Percentiles rank a stretch among this genome's conserved stretches.
These are phyloP conservation scores for Stemphylium lycopersici DNA, from an alignment of 2,329 filamentous ascomycete species.

Conservation along the genomic window DNA sequence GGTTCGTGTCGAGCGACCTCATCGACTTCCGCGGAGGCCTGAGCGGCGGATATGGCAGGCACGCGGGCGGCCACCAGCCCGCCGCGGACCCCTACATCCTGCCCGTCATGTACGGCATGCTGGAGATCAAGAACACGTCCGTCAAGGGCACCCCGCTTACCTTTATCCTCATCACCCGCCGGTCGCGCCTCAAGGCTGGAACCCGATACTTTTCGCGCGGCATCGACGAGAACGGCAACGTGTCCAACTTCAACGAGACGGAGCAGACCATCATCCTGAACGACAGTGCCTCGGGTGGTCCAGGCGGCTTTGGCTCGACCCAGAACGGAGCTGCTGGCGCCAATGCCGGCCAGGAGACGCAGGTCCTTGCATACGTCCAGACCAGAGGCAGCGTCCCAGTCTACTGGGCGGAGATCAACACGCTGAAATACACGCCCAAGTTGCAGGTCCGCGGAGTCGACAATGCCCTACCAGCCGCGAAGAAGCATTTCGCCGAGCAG, in stretches of 20 bases:
- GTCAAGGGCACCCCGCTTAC: slow-evolving; percentile 87
- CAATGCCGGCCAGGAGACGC: slow-evolving; percentile 72
- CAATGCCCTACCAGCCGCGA: slow-evolving; percentile 76
- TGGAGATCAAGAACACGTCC: slow-evolving; percentile 84
- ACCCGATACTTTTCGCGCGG: slow-evolving; percentile 95
- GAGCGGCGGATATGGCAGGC: slow-evolving; percentile 58
- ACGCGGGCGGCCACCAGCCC: slow-evolving; percentile 72
- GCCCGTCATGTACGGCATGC: slow-evolving; percentile 94
- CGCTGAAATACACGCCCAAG: slow-evolving; percentile 86
- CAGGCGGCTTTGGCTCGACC: slow-evolving; percentile 80
- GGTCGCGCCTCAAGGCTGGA: slow-evolving; percentile 85
- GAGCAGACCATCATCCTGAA: slow-evolving; percentile 92
- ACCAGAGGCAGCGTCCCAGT: slow-evolving; percentile 95
- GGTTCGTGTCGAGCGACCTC: slow-evolving; percentile 86
- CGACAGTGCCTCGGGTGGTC: slow-evolving; percentile 71
- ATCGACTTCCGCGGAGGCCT: slow-evolving; percentile 80
- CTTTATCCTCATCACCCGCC: slow-evolving; percentile 83
- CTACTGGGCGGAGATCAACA: slow-evolving; percentile 96
- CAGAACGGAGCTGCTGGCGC: slow-evolving; percentile 68
- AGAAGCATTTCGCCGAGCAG: slow-evolving; percentile 90
- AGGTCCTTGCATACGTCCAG: slow-evolving; percentile 93
- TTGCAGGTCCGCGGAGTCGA: slow-evolving; percentile 87
- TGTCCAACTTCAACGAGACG: slow-evolving; percentile 99
- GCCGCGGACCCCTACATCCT: slow-evolving; percentile 90
- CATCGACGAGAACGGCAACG: slow-evolving; percentile 89